Evolutionary conservation across 768 basidiomycete genomes (phyloP).

Genomic region (Kwoniella dendrophila): DNA sequence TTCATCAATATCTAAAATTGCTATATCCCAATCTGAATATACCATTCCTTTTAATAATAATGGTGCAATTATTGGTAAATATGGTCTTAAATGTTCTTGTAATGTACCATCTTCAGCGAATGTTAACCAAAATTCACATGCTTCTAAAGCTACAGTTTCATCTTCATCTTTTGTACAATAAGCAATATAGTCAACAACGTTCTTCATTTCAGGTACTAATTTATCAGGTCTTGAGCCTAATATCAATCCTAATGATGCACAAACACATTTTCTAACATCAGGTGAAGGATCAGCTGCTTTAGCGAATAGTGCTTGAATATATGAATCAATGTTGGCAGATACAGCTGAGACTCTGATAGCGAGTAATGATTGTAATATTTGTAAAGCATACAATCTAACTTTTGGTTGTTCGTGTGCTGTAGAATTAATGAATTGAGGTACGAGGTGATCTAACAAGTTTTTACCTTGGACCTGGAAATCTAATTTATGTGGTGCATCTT

Average conservation of each 20-base stretch:
- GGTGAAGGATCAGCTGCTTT: slow-evolving; percentile 91
- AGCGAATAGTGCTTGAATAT: slow-evolving; percentile 91
- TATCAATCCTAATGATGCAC: slow-evolving; percentile 89
- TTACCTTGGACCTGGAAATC: slow-evolving; percentile 90
- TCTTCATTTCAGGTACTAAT: slow-evolving; percentile 90
- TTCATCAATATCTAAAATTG: slow-evolving; percentile 91
- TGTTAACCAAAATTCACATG: slow-evolving; percentile 99
- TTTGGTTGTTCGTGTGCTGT: slow-evolving; percentile 81
- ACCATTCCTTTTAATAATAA: slow-evolving; percentile 96
- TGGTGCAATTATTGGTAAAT: slow-evolving; percentile 88
- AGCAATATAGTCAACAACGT: slow-evolving; percentile 97
- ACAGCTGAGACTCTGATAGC: slow-evolving; percentile 84
- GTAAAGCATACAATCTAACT: slow-evolving; percentile 90
- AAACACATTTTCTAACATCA: slow-evolving; percentile 92
- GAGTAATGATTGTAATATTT: slow-evolving; percentile 92
- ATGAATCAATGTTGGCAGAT: slow-evolving; percentile 85
- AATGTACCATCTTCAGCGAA: slow-evolving; percentile 95
- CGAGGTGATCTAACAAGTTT: slow-evolving; percentile 93
- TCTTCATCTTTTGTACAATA: slow-evolving; percentile 98
- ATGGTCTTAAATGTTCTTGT: slow-evolving; percentile 77
- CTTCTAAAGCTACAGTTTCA: slow-evolving; percentile 90
- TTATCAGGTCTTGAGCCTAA: slow-evolving; percentile 92
- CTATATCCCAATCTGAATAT: slow-evolving; percentile 92
- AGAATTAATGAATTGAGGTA: slow-evolving; percentile 88
- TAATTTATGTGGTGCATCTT: slow-evolving; percentile 93